Conservation (phyloP, 257 asterid genomes). For the Lavandula angustifolia region DNA sequence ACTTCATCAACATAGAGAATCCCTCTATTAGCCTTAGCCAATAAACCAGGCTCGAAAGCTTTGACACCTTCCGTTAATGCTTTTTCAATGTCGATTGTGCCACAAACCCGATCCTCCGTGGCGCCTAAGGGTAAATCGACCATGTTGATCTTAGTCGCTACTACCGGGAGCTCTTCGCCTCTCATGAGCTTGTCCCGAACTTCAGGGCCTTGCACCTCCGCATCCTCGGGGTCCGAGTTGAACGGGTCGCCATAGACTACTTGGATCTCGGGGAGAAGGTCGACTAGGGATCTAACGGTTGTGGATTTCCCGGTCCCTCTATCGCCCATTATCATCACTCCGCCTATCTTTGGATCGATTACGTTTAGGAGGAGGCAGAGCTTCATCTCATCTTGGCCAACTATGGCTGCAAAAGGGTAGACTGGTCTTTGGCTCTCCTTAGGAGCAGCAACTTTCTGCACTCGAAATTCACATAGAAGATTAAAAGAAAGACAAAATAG, state of each 20-base stretch:
- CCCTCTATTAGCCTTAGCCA: conserved; percentile 90
- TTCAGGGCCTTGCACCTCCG: conserved; percentile 78
- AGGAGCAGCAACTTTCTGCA: conserved; percentile 52
- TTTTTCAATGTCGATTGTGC: conserved; percentile 90
- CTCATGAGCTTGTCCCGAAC: conserved; percentile 56
- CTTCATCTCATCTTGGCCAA: conserved; percentile 96
- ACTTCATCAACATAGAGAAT: conserved; percentile 92
- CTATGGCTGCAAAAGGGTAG: conserved; percentile 93
- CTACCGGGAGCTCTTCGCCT: conserved; percentile 54
- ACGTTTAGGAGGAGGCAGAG: conserved; percentile 77
- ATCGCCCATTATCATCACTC: conserved; percentile 96
- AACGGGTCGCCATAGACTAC: conserved; percentile 80
- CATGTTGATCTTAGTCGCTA: conserved; percentile 71
- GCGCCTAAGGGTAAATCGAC: conserved; percentile 91
- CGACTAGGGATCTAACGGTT: conserved; percentile 72
- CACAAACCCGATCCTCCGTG: conserved; percentile 90
- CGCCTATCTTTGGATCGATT: conserved; percentile 89
- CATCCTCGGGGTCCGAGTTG: conserved; percentile 87
- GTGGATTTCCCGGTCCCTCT: conserved; percentile 96
- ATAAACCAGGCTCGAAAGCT: conserved; percentile 94
- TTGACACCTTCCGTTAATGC: conserved; percentile 94
- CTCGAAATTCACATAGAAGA: conserved; percentile 39
- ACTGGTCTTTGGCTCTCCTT: conserved; percentile 82
- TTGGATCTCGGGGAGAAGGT: conserved; percentile 77
- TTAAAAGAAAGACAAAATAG: too few species aligned